phyloP scores from a whole-genome alignment of 306 rosid species.

The Benincasa hispida region DNA sequence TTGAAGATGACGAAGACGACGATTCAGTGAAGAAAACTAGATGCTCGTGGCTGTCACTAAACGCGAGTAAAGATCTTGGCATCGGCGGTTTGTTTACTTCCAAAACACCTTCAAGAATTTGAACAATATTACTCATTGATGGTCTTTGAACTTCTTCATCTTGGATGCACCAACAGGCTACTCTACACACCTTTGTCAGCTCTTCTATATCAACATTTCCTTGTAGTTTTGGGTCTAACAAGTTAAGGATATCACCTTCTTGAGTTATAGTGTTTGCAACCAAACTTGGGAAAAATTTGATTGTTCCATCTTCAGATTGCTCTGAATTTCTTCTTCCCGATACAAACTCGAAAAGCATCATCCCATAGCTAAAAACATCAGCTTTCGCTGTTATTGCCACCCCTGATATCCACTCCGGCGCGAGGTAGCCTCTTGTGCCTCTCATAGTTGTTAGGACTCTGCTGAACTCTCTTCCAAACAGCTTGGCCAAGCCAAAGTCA shows the following conservation, averaged over 20 bases:
- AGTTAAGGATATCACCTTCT: constrained; percentile 33
- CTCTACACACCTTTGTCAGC: constrained; percentile 29
- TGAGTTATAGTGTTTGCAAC: constrained; percentile 31
- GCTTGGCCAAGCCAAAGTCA: constrained; percentile 86
- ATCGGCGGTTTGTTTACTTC: constrained; percentile 49
- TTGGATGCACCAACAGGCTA: constrained; percentile 88
- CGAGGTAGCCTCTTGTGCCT: constrained; percentile 92
- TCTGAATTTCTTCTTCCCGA: constrained; percentile 76
- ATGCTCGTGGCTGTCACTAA: constrained; percentile 38
- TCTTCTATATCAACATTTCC: constrained; percentile 41
- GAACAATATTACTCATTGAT: constrained; percentile 72
- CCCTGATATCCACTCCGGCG: constrained; percentile 89
- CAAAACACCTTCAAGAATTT: constrained; percentile 55
- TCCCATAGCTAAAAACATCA: constrained; percentile 84
- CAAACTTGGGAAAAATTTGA: constrained; percentile 42
- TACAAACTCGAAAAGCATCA: constrained; percentile 78
- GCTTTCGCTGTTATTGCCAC: constrained; percentile 77
- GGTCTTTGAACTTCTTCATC: constrained; percentile 65
- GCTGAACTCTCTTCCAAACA: constrained; percentile 76
- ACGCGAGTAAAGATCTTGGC: constrained; percentile 41
- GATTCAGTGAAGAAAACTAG: constrained; percentile 52
- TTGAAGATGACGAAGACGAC: constrained; percentile 18
- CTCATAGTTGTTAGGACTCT: constrained; percentile 81
- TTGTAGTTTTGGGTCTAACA: constrained; percentile 45
- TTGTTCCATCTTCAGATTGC: constrained; percentile 38